Evolutionary conservation across 257 asterid species (phyloP).

Genomic region (Ligustrum vulgare): DNA sequence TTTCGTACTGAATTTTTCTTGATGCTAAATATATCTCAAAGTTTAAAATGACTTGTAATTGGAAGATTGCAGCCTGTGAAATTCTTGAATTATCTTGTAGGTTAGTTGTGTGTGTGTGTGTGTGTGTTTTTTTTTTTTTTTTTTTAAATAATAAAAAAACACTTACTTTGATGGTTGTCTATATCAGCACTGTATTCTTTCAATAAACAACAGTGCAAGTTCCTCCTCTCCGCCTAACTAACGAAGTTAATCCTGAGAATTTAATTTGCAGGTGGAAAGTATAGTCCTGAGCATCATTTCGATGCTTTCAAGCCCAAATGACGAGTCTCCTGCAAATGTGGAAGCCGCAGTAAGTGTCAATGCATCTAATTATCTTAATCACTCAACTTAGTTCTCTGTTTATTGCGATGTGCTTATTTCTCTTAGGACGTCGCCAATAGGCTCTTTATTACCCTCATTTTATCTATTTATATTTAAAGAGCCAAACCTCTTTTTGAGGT

Average conservation of each 20-base stretch:
- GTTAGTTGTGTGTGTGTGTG: neutral
- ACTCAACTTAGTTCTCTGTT: neutral
- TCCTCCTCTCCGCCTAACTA: neutral
- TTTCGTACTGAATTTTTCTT: neutral
- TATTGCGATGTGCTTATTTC: neutral
- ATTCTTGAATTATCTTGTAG: no score
- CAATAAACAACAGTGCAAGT: neutral
- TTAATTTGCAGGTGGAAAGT: constrained; percentile 88
- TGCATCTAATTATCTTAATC: neutral
- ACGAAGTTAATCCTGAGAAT: constrained; percentile 17
- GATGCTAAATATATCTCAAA: neutral
- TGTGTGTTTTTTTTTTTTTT: no score
- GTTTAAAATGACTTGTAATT: neutral
- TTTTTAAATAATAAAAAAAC: neutral
- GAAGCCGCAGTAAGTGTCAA: constrained; percentile 94
- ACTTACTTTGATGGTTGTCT: neutral
- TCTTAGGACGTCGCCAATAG: neutral
- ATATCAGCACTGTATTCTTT: neutral
- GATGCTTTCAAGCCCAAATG: constrained; percentile 98
- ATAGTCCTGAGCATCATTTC: constrained; percentile 97
- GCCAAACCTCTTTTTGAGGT: no score
- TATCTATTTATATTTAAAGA: no score
- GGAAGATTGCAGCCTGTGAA: neutral
- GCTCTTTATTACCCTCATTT: no score
- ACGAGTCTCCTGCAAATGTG: constrained; percentile 97